Conservation (phyloP, 208 protist genomes). For the Crithidia thermophila region DNA sequence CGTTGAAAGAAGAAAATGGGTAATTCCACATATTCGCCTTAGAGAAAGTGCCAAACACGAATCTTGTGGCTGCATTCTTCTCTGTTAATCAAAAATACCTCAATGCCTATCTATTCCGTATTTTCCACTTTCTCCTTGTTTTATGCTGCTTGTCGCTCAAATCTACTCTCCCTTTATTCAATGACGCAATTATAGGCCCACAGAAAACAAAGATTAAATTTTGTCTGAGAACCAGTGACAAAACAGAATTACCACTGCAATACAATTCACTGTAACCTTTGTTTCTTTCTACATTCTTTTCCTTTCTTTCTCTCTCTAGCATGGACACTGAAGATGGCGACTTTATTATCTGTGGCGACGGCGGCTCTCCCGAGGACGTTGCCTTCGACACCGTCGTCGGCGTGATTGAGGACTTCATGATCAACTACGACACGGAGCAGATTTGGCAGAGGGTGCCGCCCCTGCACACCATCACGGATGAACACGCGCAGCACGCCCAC, state of each 20-base stretch:
- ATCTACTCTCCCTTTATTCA: too few relatives aligned
- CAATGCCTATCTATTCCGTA: neutral
- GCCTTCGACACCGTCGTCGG: slow-evolving; percentile 78
- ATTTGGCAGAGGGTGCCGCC: slow-evolving; percentile 47
- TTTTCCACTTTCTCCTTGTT: neutral
- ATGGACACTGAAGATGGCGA: slow-evolving; percentile 86
- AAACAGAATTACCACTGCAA: too few relatives aligned
- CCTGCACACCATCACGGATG: slow-evolving; percentile 37
- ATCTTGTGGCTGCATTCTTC: neutral
- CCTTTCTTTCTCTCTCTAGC: neutral
- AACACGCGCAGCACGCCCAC: slow-evolving; percentile 70
- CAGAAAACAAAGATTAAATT: too few relatives aligned
- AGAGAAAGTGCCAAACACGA: neutral
- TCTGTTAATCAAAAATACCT: neutral
- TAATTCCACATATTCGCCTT: too few relatives aligned
- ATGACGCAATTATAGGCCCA: too few relatives aligned
- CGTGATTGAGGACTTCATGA: slow-evolving; percentile 88
- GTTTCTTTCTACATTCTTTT: neutral
- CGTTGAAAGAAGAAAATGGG: too few relatives aligned
- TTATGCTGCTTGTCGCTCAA: too few relatives aligned
- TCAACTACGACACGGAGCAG: slow-evolving; percentile 56
- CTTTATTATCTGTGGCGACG: slow-evolving; percentile 64
- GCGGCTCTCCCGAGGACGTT: slow-evolving; percentile 61
- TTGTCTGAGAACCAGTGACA: too few relatives aligned
- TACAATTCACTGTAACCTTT: neutral